phyloP scores from a whole-genome alignment of 169 alveolate species.

The Cryptosporidium ubiquitum region DNA sequence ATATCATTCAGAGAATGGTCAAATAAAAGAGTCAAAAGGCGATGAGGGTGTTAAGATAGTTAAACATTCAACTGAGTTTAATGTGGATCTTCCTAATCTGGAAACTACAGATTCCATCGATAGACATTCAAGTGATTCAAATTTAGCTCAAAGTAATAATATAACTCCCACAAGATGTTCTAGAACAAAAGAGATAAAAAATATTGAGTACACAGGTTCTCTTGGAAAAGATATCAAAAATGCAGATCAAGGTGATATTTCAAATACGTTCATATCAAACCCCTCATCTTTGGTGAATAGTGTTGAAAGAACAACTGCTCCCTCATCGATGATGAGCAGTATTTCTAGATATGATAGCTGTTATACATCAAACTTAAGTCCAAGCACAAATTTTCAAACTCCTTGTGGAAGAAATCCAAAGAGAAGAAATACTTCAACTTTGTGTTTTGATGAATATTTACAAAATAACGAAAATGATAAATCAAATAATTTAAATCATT shows the following conservation, averaged over 20 bases:
- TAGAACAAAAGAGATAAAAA: not conserved
- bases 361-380: constrained; percentile 22
- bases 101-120: constrained; percentile 56
- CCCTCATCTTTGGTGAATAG: constrained; percentile 32
- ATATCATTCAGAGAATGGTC: not conserved
- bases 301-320: constrained; percentile 68
- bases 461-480: not conserved
- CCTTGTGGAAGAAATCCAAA: constrained; percentile 12
- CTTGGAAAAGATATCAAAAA: not conserved
- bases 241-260: not conserved
- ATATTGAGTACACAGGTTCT: not conserved
- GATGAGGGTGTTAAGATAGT: constrained; percentile 19
- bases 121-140: not conserved
- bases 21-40: not conserved
- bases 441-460: not conserved
- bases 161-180: constrained; percentile 40
- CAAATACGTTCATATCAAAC: not conserved
- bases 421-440: not conserved
- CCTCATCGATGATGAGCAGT: constrained; percentile 36
- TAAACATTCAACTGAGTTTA: constrained; percentile 25
- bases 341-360: constrained; percentile 4
- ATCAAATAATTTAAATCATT: not conserved
- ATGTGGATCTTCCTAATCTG: constrained; percentile 7
- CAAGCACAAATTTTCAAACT: constrained; percentile 34
- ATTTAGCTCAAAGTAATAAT: not conserved